Evolutionary conservation across 805 yeast species (phyloP), one percentile per base, ranked within the genome.

Genomic region (Candida ponderosae): DNA sequence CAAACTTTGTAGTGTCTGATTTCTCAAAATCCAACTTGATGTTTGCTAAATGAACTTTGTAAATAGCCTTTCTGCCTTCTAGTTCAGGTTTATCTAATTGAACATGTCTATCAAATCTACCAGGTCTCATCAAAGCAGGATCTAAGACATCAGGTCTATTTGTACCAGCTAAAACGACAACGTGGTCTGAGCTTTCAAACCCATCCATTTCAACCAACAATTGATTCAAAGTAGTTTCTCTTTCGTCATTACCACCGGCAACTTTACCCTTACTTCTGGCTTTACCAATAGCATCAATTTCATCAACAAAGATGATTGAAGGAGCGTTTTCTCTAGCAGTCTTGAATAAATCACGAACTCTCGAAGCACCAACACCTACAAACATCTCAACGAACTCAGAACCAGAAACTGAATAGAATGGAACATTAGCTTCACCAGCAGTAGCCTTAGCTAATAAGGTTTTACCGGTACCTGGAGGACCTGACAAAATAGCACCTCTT

Each of bases 391-490:
- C 94, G 48, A 88, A 88, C 57, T 88, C 96, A 13, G 96, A 86
- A 50, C 96, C 96, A 2, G 94, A 82, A 6, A 88, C 96, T 18
- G 93, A 80, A 46, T 78, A 78, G 58, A 88, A 88, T 19, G 97
- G 96, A 36, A 88, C 97, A 35, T 86, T 93, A 2, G 96, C 96
- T 59, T 88, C 96, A 49, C 97, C 96, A 3, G 96, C 97, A 19
- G 96, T 88, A 11, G 96, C 96, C 59, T 84, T 87, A 18, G 96
- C 96, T 39, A 88, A 64, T 44, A 88, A 63, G 0, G 97, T 88
- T 60, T 88, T 88, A 76, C 97, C 97, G 3, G 97, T 88, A 68
- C 97, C 97, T 31, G 97, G 97, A 15, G 96, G 94, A 47, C 97
- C 97, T 11, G 94, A 81, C 35, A 88, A 64, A 46, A 88, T 84